Conservation (phyloP, 2,329 filamentous ascomycete genomes). For the Colletotrichum sp. region DNA sequence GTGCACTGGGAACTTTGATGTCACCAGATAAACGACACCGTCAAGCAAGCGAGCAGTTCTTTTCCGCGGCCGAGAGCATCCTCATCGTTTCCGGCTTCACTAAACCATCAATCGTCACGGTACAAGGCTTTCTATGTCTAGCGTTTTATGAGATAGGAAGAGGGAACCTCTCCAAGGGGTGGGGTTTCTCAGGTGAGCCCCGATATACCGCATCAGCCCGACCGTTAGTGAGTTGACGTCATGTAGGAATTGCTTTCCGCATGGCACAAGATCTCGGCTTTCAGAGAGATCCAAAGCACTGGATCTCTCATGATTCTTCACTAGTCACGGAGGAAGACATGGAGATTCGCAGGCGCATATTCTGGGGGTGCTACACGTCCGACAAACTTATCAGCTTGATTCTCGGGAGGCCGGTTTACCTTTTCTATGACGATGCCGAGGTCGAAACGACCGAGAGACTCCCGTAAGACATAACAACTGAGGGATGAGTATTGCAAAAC, state of each 20-base stretch:
- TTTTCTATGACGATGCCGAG: conserved; percentile 17
- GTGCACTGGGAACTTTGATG: conserved; percentile 28
- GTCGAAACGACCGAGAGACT: conserved; percentile 5
- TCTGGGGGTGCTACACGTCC: conserved; percentile 33
- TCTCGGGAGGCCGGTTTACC: conserved; percentile 21
- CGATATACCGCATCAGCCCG: neutral
- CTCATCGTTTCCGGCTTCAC: conserved; percentile 27
- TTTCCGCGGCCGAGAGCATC: conserved; percentile 28
- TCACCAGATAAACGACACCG: neutral
- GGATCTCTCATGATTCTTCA: conserved; percentile 23
- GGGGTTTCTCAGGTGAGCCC: conserved; percentile 29
- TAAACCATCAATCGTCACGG: conserved; percentile 25
- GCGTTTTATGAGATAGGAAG: conserved; percentile 32
- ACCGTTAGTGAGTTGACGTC: neutral
- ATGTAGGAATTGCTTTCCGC: conserved; percentile 31
- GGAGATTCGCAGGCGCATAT: conserved; percentile 32
- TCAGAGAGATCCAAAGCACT: conserved; percentile 29
- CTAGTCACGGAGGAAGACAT: conserved; percentile 25
- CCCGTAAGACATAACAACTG: neutral
- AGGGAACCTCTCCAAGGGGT: conserved; percentile 31
- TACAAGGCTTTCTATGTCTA: conserved; percentile 30
- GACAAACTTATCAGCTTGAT: conserved; percentile 29
- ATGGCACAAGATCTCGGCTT: conserved; percentile 34
- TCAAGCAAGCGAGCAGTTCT: conserved; percentile 24
- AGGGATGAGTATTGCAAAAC: accelerated